phyloP scores from a whole-genome alignment of 345 rosid species.

The Erucastrum elatum region DNA sequence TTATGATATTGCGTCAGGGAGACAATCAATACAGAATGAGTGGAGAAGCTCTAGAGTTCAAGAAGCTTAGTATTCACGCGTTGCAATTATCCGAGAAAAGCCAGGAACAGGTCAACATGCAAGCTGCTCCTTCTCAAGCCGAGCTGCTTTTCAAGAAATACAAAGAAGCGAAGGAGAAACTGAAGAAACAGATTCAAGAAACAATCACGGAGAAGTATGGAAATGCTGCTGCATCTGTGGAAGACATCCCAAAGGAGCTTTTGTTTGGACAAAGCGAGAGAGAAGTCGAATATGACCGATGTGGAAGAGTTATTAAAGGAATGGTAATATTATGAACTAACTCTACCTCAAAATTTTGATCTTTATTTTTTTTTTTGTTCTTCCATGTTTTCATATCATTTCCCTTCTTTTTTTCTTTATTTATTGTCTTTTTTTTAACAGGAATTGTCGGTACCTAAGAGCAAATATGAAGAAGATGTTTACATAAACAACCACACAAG shows the following conservation, averaged over 20 bases:
- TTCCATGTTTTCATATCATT: too few relatives aligned
- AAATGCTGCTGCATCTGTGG: slow-evolving; percentile 3
- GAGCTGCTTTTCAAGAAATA: slow-evolving; percentile 61
- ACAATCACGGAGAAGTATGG: slow-evolving; percentile 18
- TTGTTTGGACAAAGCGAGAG: slow-evolving; percentile 76
- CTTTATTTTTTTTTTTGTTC: too few relatives aligned
- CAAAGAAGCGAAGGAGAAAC: slow-evolving; percentile 51
- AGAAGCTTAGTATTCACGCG: neutral
- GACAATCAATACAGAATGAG: slow-evolving; percentile 47
- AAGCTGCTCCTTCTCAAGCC: slow-evolving; percentile 83
- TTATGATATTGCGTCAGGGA: slow-evolving; percentile 58
- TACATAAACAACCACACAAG: slow-evolving; percentile 59
- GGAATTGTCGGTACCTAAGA: slow-evolving; percentile 56
- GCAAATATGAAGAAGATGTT: slow-evolving; percentile 68
- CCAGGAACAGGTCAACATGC: slow-evolving; percentile 65
- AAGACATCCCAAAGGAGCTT: slow-evolving; percentile 66
- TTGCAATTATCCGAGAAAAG: slow-evolving; percentile 42
- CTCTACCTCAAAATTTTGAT: neutral
- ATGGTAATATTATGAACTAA: slow-evolving; percentile 41
- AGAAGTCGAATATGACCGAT: slow-evolving; percentile 74
- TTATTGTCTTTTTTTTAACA: slow-evolving; percentile 27
- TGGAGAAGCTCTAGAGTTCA: neutral
- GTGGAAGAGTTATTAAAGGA: slow-evolving; percentile 70
- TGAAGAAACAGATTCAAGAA: slow-evolving; percentile 52
- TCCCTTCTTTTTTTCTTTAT: too few relatives aligned